These are phyloP conservation scores for Hypoxylon sp. DNA, from an alignment of 2,329 filamentous ascomycete species.

Conservation along the genomic window DNA sequence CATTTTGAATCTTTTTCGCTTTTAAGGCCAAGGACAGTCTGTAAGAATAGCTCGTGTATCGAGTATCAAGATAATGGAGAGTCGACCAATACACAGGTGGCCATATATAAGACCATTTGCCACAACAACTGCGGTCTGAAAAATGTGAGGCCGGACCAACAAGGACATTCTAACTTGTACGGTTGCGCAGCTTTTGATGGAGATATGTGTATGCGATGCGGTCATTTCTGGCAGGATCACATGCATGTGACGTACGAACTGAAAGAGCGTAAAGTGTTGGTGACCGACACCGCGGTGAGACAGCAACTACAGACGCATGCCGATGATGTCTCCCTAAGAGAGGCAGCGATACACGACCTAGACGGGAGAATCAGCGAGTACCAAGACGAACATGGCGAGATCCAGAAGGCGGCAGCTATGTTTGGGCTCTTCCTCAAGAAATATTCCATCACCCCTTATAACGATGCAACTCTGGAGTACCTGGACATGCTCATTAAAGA, in stretches of 20 bases:
- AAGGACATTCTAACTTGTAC: slow-evolving; percentile 1
- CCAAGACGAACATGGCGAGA: slow-evolving; percentile 52
- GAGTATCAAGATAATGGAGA: not conserved
- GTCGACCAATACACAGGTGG: not conserved
- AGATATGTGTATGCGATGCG: slow-evolving; percentile 43
- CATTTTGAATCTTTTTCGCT: not conserved
- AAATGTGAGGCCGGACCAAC: not conserved
- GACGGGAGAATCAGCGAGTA: slow-evolving; percentile 50
- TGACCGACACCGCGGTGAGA: slow-evolving; percentile 49
- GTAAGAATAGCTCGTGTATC: not conserved
- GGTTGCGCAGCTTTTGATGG: not conserved
- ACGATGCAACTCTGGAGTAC: slow-evolving; percentile 58
- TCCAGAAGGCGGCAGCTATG: slow-evolving; percentile 56
- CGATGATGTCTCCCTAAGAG: not conserved
- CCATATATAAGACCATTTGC: slow-evolving; percentile 2
- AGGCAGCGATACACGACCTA: not conserved
- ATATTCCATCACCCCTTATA: slow-evolving; percentile 58
- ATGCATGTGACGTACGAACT: slow-evolving; percentile 56
- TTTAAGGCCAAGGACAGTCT: not conserved
- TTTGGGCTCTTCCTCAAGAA: slow-evolving; percentile 59
- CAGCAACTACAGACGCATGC: slow-evolving; percentile 1
- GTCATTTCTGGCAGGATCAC: slow-evolving; percentile 57
- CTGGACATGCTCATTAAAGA: slow-evolving; percentile 58
- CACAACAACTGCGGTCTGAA: not conserved
- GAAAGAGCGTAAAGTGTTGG: slow-evolving; percentile 45